Percentiles rank a stretch among this genome's conserved stretches.
Evolutionary conservation across 2,329 filamentous ascomycete species (phyloP).

Genomic region (Paramyrothecium sp.): DNA sequence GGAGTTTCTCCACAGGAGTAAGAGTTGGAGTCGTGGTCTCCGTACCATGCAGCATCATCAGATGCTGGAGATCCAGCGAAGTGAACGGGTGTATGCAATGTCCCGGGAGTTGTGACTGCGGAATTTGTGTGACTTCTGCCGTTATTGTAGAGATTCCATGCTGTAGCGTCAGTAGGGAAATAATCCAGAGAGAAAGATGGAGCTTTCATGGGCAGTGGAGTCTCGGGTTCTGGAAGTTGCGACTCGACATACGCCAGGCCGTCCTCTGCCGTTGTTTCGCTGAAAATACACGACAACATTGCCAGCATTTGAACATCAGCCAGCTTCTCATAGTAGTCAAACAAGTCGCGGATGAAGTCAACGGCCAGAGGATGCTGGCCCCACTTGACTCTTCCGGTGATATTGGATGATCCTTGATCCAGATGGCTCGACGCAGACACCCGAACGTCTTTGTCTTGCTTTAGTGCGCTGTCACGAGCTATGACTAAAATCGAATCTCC

Average conservation of each 20-base stretch:
- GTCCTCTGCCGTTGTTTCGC: conserved; percentile 55
- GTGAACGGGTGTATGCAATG: conserved; percentile 53
- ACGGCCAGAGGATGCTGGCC: conserved; percentile 63
- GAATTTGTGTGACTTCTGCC: conserved; percentile 54
- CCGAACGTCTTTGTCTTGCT: not conserved
- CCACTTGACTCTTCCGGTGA: conserved; percentile 66
- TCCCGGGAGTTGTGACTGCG: conserved; percentile 54
- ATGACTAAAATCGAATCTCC: conserved; percentile 66
- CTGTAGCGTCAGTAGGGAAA: conserved; percentile 56
- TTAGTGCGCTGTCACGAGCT: conserved; percentile 54
- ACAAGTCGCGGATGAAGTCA: conserved; percentile 60
- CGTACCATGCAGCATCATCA: conserved; percentile 51
- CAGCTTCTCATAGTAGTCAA: conserved; percentile 59
- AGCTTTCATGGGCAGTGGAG: conserved; percentile 63
- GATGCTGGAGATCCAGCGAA: conserved; percentile 57
- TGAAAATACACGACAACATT: conserved; percentile 70
- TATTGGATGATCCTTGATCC: conserved; percentile 11
- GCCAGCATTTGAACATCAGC: conserved; percentile 70
- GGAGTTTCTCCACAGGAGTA: conserved; percentile 64
- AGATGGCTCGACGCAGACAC: not conserved
- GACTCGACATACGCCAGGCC: conserved; percentile 57
- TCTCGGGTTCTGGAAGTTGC: conserved; percentile 56
- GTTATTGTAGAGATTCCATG: conserved; percentile 45
- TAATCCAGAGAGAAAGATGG: conserved; percentile 67
- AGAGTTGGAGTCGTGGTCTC: conserved; percentile 54